Conservation (phyloP, 2,329 filamentous ascomycete species). For the Diaporthe aspalathi region DNA sequence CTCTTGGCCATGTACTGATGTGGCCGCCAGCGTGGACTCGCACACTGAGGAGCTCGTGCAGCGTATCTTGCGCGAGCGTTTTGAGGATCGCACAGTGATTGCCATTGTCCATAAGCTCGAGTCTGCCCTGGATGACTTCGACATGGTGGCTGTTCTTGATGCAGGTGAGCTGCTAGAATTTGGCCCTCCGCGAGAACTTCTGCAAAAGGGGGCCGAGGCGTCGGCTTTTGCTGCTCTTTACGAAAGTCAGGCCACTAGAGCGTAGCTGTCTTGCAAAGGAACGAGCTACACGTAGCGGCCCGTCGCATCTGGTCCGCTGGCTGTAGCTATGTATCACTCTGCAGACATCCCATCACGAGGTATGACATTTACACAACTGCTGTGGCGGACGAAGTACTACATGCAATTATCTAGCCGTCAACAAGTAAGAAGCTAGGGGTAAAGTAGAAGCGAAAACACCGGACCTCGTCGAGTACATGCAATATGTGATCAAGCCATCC, state of each 20-base stretch:
- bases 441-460: not conserved
- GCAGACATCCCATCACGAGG: too few species aligned
- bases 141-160: conserved; percentile 14
- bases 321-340: not conserved
- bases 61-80: not conserved
- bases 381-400: not conserved
- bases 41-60: conserved; percentile 8
- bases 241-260: not conserved
- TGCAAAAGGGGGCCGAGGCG: not conserved
- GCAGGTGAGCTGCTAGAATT: conserved; percentile 2
- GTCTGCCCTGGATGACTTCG: conserved; percentile 1
- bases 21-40: conserved; percentile 8
- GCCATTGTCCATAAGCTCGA: conserved; percentile 8
- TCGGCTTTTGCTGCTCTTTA: conserved; percentile 10
- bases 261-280: too few species aligned
- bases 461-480: too few species aligned
- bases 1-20: not conserved
- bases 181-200: not conserved
- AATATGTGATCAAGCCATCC: not conserved
- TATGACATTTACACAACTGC: not conserved
- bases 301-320: not conserved
- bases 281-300: too few species aligned
- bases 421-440: too few species aligned
- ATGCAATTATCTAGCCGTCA: too few species aligned
- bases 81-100: conserved; percentile 15